Base-by-base conservation (phyloP, 129 eudicot genomes). In the Pittosporum tobira region DNA sequence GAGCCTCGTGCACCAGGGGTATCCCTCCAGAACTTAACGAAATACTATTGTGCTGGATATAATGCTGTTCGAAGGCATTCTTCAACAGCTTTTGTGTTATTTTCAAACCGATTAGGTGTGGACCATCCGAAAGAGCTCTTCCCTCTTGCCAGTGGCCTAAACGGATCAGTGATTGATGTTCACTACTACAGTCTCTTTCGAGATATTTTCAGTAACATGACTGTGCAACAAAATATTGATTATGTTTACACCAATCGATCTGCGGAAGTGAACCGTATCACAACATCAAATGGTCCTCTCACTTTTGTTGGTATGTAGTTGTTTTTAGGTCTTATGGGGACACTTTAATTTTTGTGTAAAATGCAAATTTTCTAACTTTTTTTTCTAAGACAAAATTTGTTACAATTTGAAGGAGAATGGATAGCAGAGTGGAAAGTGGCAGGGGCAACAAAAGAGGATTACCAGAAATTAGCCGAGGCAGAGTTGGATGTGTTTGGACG, bases 161-260 rank as follows among this genome's bases (percentile, higher is more conserved):
- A 37, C 14, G 51, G 21, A n/a, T 55, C 64, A 1, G 94, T 75
- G 4, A 66, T 84, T 25, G 94, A 84, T 56, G 85, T 81, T 27
- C 94, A 84, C 64, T 78, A 77, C 60, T 81, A 84, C 68, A 81
- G 75, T 28, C 78, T 84, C 27, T 84, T 29, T 70, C n/a, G n/a
- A n/a, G n/a, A n/a, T n/a, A n/a, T 48, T 19, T 48, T 63, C 47
- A 16, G 30, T 2, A 55, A 15, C 50, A 5, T 75, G 79, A 75
- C 53, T 3, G 75, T 57, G 12, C 73, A 86, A 19, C 78, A 81
- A 58, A 79, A 82, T 59, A 68, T 81, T 43, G 78, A 79, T 51
- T 79, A 45, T 53, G n/a, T 86, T 34, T n/a, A 46, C 54, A 73
- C 47, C 1, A 65, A 71, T 11, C 66, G 83, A 8, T 26, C 90